Evolutionary conservation across 2,329 filamentous ascomycete species (phyloP).

Genomic region (Fragosphaeria purpurea): DNA sequence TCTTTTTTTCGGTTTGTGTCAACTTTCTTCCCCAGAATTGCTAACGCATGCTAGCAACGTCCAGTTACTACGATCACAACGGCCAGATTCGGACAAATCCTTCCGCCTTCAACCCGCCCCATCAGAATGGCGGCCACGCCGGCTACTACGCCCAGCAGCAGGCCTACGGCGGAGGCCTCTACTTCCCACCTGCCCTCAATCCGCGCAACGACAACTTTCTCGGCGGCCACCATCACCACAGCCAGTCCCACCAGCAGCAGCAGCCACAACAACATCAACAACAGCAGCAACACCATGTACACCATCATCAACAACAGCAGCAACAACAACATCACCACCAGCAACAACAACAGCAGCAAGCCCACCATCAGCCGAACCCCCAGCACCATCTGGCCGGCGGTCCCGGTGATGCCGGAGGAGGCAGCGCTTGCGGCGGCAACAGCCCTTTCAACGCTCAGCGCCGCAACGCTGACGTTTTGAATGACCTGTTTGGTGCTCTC

Average conservation of each 20-base stretch:
- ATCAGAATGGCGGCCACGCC: conserved; percentile 43
- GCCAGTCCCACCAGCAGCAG: conserved; percentile 28
- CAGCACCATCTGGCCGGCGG: conserved; percentile 7
- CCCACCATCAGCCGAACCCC: not conserved
- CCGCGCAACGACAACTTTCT: conserved; percentile 48
- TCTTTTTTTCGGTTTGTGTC: conserved; percentile 1
- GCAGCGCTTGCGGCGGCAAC: conserved; percentile 15
- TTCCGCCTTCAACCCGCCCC: conserved; percentile 42
- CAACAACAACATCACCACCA: conserved; percentile 2
- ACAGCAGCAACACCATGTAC: not conserved
- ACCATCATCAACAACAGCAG: conserved; percentile 1
- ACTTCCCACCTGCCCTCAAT: conserved; percentile 58
- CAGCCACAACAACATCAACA: not conserved
- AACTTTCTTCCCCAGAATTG: not conserved
- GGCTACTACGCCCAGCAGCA: conserved; percentile 52
- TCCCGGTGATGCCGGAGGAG: not conserved
- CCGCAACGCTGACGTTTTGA: conserved; percentile 76
- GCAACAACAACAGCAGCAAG: conserved; percentile 4
- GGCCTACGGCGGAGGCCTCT: conserved; percentile 53
- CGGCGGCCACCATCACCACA: conserved; percentile 28
- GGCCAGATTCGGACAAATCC: conserved; percentile 51
- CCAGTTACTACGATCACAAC: conserved; percentile 55
- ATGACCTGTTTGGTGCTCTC: conserved; percentile 87
- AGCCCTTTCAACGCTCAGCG: conserved; percentile 59
- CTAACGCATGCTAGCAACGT: conserved; percentile 30